These are phyloP conservation scores for Fagopyrum tataricum DNA, from an alignment of 148 eudicot genomes.

Conservation along the genomic window DNA sequence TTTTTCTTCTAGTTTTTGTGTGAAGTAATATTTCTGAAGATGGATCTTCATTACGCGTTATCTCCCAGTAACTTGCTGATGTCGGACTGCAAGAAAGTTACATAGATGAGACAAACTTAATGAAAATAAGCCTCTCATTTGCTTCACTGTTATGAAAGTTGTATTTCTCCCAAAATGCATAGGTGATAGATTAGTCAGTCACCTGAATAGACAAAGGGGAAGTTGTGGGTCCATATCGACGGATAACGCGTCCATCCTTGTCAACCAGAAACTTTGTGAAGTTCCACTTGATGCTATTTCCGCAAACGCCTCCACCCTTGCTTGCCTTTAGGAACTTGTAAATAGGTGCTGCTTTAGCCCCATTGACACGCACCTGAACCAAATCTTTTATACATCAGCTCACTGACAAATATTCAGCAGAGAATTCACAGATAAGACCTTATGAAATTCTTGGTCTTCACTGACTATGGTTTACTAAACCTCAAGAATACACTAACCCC, in stretches of 20 bases:
- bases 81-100: background rate
- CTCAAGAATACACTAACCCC: background rate
- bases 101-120: background rate
- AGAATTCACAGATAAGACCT: too few relatives aligned
- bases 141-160: background rate
- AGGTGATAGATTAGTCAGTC: constrained; percentile 4
- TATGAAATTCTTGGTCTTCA: too few relatives aligned
- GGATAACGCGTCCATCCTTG: constrained; percentile 58
- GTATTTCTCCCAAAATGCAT: background rate
- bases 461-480: too few relatives aligned
- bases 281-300: constrained; percentile 76
- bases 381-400: background rate
- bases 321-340: constrained; percentile 68
- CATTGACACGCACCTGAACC: constrained; percentile 59
- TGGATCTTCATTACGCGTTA: background rate
- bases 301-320: constrained; percentile 33
- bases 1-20: background rate
- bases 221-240: constrained; percentile 47
- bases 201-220: constrained; percentile 59
- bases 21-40: background rate
- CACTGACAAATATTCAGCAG: background rate
- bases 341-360: constrained; percentile 48
- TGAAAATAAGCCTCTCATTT: too few relatives aligned
- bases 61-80: constrained; percentile 3
- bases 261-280: constrained; percentile 80